Base-by-base conservation (phyloP, 2,329 filamentous ascomycete species). In the Pochonia chlamydosporia region DNA sequence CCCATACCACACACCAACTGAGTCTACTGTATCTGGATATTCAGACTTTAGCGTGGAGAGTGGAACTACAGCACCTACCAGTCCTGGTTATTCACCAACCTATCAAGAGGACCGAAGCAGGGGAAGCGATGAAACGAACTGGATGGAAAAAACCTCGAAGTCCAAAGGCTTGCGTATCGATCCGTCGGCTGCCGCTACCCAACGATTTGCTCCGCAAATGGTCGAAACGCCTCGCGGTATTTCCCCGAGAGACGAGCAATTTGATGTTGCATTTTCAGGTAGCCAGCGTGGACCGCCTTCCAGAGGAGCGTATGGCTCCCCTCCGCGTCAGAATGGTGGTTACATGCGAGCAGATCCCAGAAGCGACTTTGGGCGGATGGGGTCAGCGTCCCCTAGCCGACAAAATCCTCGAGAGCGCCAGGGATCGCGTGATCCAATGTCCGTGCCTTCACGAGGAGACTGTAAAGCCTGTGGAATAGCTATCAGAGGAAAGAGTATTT, bases 401-500 rank as follows among this genome's bases (percentile, higher is more conserved):
- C 44, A 47, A n/a, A 18, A 42, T 16, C 30, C 36, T 14, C 24
- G 28, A 37, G 48, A 47, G 30, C 62, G 63, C 20, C 59, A 63
- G 41, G 63, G 66, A 33, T 70, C 67, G 10, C 66, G 70, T 24
- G 68, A 72, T 35, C 61, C 64, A 5, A 63, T 69, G 9, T 59
- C 62, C 18, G 52, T 66, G 10, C 64, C 71, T 1, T 77, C 77
- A 14, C 85, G 88, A 47, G 88, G 89, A 3, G 81, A 81, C 52
- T 99, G 93, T 71, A 88, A 89, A 59, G 87, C 88, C 1, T 99
- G 93, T 65, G 75, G 79, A 3, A 72, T 85, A 40, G 71, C 77
- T 6, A 97, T 99, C 57, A 79, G 82, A 39, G 92, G 90, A 18
- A 97, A 96, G 69, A 96, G 90, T 1, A 84, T 99, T 49, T 95